These are phyloP conservation scores for Verticillium albo-atrum DNA, from an alignment of 2,329 filamentous ascomycete species.

Conservation along the genomic window DNA sequence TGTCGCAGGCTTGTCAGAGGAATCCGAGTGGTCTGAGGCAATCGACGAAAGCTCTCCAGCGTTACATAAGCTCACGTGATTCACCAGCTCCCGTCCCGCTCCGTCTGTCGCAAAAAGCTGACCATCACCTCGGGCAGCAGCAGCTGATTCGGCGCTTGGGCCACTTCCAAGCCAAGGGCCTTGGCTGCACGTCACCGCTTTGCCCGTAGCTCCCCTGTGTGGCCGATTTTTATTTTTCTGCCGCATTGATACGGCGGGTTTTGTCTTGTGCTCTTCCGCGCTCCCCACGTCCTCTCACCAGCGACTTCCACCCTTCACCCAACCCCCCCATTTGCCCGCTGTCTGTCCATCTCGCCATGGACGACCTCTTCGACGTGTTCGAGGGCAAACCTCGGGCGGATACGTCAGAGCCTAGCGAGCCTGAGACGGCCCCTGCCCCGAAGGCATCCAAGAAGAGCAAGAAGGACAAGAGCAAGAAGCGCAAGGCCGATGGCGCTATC, in stretches of 20 bases:
- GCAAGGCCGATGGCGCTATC: conserved; percentile 75
- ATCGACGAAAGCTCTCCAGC: background rate
- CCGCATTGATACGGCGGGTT: background rate
- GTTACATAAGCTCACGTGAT: conserved; percentile 2
- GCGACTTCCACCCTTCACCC: background rate
- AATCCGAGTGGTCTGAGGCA: conserved; percentile 11
- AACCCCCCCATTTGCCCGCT: background rate
- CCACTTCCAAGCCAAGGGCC: background rate
- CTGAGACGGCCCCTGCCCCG: conserved; percentile 33
- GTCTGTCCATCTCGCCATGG: conserved; percentile 42
- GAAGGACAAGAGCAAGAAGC: conserved; percentile 72
- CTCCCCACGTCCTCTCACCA: background rate
- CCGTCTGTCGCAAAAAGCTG: background rate
- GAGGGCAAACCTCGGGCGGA: conserved; percentile 55
- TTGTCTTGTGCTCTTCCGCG: background rate
- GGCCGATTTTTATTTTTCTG: conserved; percentile 1
- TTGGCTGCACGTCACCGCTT: background rate
- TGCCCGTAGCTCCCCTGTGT: background rate
- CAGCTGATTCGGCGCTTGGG: background rate
- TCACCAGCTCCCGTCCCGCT: background rate
- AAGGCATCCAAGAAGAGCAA: conserved; percentile 43
- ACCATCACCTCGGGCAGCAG: background rate
- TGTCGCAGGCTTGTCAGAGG: conserved; percentile 5
- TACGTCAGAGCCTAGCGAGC: conserved; percentile 35
- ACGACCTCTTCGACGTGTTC: conserved; percentile 81